Percentiles rank a stretch among this genome's conserved stretches.
These are phyloP conservation scores for Pholiota microspora DNA, from an alignment of 768 basidiomycete genomes.

Conservation along the genomic window DNA sequence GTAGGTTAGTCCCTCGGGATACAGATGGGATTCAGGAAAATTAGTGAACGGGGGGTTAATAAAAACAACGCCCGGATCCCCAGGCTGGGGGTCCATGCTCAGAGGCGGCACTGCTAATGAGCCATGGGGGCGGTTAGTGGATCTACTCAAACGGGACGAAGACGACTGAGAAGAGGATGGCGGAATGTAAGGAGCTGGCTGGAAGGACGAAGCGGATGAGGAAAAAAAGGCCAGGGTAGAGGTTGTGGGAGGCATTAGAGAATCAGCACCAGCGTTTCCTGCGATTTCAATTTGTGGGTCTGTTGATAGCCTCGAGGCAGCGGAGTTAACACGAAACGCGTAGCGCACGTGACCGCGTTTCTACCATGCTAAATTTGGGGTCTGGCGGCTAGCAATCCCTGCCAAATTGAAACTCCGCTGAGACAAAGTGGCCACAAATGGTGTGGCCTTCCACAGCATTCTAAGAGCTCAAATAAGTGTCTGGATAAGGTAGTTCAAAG, in stretches of 20 bases:
- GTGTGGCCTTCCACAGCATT: too few relatives aligned
- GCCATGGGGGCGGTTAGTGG: slow-evolving; percentile 34
- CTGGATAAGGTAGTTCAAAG: too few relatives aligned
- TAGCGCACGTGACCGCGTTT: slow-evolving; percentile 32
- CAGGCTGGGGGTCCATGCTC: slow-evolving; percentile 64
- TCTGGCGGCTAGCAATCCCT: too few relatives aligned
- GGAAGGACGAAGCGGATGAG: slow-evolving; percentile 61
- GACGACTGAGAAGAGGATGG: slow-evolving; percentile 23
- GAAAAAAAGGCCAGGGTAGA: slow-evolving; percentile 60
- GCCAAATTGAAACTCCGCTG: too few relatives aligned
- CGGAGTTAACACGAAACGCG: slow-evolving; percentile 42
- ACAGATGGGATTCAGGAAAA: slow-evolving; percentile 60
- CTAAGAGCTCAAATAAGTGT: too few relatives aligned
- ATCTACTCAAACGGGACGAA: slow-evolving; percentile 23
- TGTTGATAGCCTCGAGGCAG: slow-evolving; percentile 31
- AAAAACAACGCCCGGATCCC: slow-evolving; percentile 67
- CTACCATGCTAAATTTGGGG: background rate
- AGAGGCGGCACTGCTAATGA: slow-evolving; percentile 44
- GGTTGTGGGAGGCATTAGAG: slow-evolving; percentile 24
- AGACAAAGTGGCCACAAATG: too few relatives aligned
- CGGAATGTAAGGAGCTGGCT: slow-evolving; percentile 62
- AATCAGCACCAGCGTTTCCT: slow-evolving; percentile 10
- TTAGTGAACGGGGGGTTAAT: slow-evolving; percentile 71
- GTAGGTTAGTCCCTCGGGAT: slow-evolving; percentile 71
- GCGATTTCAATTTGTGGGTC: slow-evolving; percentile 20